Evolutionary conservation across 2,329 filamentous ascomycete species (phyloP), one percentile per base, ranked within the genome.

Genomic region (Colletotrichum sp.): DNA sequence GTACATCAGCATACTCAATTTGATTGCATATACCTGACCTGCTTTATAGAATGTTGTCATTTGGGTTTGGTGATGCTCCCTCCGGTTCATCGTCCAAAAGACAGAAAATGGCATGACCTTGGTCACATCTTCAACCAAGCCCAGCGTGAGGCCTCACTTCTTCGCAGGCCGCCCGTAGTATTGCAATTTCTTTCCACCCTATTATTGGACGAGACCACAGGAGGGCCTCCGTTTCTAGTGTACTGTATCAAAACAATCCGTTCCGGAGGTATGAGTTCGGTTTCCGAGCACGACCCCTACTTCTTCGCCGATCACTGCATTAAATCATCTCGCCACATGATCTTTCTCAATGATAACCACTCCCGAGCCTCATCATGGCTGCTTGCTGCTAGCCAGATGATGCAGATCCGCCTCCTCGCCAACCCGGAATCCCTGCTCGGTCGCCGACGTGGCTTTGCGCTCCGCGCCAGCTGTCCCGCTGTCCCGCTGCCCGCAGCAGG

Each of bases 301-400:
- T 48, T 13, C 43, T 21, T 21, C 43, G 43, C 18, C n/a, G 43
- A 21, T 21, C 43, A 21, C 3, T n/a, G 43, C 43, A 48, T 21
- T 0, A n/a, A 48, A 48, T 0, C 3, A n/a, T 0, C 43, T 2
- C 43, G 43, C 4, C 43, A 48, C 43, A 21, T 21, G 43, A 48
- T 48, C 10, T 21, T 3, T n/a, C 6, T 0, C 38, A 10, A 3
- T 3, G 18, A 1, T 2, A 43, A 43, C 3, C 2, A n/a, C 2
- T 18, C 43, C n/a, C 43, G 38, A 21, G 10, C 43, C 43, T 48
- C 30, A 30, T n/a, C 58, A 61, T 16, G 75, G 73, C 36, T 77
- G 75, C 64, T 75, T 77, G 65, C 69, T 73, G n/a, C 64, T 34
- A 2, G 75, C 73, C 59, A 69, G 32, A 18, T 55, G 28, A 43